Base-by-base conservation (phyloP, 768 basidiomycete species). In the Piloderma croceum region DNA sequence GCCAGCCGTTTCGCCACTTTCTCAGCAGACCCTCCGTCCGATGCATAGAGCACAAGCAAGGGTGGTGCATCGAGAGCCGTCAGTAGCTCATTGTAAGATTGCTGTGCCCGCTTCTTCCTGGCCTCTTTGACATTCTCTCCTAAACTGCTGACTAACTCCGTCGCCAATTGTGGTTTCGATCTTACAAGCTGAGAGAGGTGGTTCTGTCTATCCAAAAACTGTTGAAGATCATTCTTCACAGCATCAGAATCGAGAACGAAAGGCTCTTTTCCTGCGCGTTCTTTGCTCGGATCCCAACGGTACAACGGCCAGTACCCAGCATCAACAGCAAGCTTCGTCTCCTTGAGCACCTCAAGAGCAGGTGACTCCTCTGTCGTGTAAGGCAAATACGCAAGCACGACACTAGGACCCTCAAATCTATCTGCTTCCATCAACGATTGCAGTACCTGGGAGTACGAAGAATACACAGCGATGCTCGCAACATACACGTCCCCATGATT, bases 241-340 rank as follows among this genome's bases (percentile, higher is more conserved):
- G 83, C 73, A 50, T 94, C 90, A 3, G 90, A 92, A 64, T 98
- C 96, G 43, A 99, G 80, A 10, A 76, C 74, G 70, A 99, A 99
- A 12, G 88, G 84, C 47, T 93, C 90, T 56, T 81, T 71, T 31
- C 84, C 84, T 32, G 62, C 63, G 19, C 62, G 64, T 53, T 92
- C 89, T 60, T 87, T 85, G 52, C 75, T 73, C 0, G 96, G 96
- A 61, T 99, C 83, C 93, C 94, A 99, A 41, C 96, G 78, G 71
- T 98, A 99, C 38, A 98, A 69, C 0, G 94, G 94, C 96, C 96
- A 98, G 65, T 93, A 94, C 3, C 94, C 94, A 7, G 87, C 76
- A 52, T 97, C 93, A 29, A 98, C 88, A 5, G 94, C 94, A 36
- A 91, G 76, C 59, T 98, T 99, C 19, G 93, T 99, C 69, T 94